Evolutionary conservation across 106 monocot species (phyloP), one percentile per base, ranked within the genome.

Genomic region (Iris macrosiphon): DNA sequence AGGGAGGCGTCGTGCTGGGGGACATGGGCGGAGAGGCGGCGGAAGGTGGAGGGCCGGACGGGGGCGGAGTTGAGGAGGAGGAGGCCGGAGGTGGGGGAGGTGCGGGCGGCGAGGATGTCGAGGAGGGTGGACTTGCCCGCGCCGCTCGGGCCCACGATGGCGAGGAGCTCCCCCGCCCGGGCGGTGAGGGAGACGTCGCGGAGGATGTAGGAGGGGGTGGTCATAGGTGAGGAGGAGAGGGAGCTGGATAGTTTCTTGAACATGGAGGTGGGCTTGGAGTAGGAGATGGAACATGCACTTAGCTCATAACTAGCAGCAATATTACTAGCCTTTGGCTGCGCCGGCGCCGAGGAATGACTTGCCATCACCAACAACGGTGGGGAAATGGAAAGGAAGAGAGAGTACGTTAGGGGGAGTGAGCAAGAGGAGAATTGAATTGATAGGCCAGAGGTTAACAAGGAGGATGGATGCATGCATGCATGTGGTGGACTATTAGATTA

Each of bases 81-180:
- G 15, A 13, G 14, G 48, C 95, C 95, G 45, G 57, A 30, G 29
- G 85, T 73, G 30, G 95, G 95, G 63, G 77, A 10, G 14, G 52
- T 68, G 29, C 77, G 85, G 16, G 86, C 68, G 4, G 95, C 64
- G 25, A 96, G 83, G 68, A 96, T 90, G 72, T 95, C 89, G 31
- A 95, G 79, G 6, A 95, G 82, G 4, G 89, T 95, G 4, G 95
- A 85, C 62, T 95, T 95, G 35, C 95, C 95, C 46, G 95, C 85
- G 46, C 95, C 95, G 66, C 95, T 95, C 4, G 85, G 89, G 34
- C 89, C 94, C 4, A 89, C 89, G 45, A 94, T 51, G 27, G 88
- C 94, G 17, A 89, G 81, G 58, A 94, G 56, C 68, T 85, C 70
- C 16, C 73, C 71, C 0, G 94, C 79, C 24, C 51, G 66, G 53